Evolutionary conservation across 1,284 basidiomycete genomes (phyloP).

Genomic region (Gymnopus androsaceus): DNA sequence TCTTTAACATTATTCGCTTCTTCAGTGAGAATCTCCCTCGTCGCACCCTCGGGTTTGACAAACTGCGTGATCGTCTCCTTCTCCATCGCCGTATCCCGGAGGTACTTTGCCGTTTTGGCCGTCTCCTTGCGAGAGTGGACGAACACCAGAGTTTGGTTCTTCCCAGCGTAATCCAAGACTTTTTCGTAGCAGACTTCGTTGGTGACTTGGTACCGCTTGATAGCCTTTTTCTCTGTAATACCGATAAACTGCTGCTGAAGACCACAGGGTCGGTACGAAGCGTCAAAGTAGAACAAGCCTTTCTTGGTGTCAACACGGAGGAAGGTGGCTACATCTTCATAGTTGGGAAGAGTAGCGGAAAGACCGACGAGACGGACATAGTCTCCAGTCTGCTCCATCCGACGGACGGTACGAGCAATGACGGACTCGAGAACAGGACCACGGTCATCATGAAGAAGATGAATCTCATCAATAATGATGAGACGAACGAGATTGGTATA

Average conservation of each 20-base stretch:
- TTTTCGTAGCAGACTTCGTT: slow-evolving; percentile 99
- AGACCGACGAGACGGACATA: slow-evolving; percentile 92
- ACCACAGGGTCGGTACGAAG: slow-evolving; percentile 90
- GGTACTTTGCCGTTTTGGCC: slow-evolving; percentile 94
- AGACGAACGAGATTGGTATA: slow-evolving; percentile 97
- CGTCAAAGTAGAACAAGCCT: slow-evolving; percentile 98
- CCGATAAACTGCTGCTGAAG: slow-evolving; percentile 98
- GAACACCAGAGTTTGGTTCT: slow-evolving; percentile 92
- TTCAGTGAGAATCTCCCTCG: slow-evolving; percentile 83
- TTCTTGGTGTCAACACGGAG: slow-evolving; percentile 94
- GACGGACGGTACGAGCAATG: slow-evolving; percentile 87
- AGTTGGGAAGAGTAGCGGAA: slow-evolving; percentile 97
- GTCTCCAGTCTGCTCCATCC: slow-evolving; percentile 93
- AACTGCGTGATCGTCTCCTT: slow-evolving; percentile 96
- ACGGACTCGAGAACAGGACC: slow-evolving; percentile 96
- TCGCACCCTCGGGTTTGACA: slow-evolving; percentile 88
- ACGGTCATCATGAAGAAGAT: slow-evolving; percentile 96
- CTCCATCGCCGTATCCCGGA: slow-evolving; percentile 94
- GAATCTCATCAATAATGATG: slow-evolving; percentile 98
- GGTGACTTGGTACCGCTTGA: slow-evolving; percentile 97
- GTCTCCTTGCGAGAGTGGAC: slow-evolving; percentile 99
- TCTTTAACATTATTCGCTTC: slow-evolving; percentile 88
- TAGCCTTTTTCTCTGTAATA: slow-evolving; percentile 99
- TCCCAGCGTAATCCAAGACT: slow-evolving; percentile 90
- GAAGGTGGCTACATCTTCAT: slow-evolving; percentile 98